Conservation (phyloP, 2,329 filamentous ascomycete species). For the Thielaviopsis punctulata region DNA sequence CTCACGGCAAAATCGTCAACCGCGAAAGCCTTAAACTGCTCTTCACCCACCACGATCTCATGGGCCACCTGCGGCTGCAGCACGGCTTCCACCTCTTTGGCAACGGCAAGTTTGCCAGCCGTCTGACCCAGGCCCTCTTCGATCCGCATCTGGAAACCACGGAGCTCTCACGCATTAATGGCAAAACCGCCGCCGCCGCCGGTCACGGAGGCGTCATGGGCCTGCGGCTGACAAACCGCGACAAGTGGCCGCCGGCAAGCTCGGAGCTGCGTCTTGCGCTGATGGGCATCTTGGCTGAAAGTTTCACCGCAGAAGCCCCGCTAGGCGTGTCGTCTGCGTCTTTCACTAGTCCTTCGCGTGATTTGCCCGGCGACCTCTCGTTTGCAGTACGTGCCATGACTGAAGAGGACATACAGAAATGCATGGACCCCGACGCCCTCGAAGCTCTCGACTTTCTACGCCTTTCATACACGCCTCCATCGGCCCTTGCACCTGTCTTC, state of each 20-base stretch:
- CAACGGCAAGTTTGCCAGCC: constrained; percentile 66
- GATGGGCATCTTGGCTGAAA: constrained; percentile 70
- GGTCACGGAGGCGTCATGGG: constrained; percentile 60
- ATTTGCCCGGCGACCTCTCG: constrained; percentile 52
- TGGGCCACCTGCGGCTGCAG: constrained; percentile 56
- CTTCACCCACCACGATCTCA: constrained; percentile 56
- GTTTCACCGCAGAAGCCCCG: constrained; percentile 29
- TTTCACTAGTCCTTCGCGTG: constrained; percentile 16
- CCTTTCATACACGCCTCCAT: constrained; percentile 64
- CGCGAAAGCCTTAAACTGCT: constrained; percentile 57
- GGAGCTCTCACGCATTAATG: constrained; percentile 33
- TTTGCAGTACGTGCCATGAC: constrained; percentile 75
- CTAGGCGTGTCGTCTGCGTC: background rate
- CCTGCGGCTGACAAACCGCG: constrained; percentile 60
- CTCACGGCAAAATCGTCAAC: constrained; percentile 63
- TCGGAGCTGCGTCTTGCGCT: constrained; percentile 82
- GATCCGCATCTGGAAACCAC: constrained; percentile 66
- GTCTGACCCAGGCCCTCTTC: constrained; percentile 69
- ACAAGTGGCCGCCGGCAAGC: constrained; percentile 83
- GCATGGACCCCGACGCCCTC: constrained; percentile 66
- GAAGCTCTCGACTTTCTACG: constrained; percentile 88
- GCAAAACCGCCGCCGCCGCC: constrained; percentile 34
- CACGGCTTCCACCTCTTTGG: constrained; percentile 69
- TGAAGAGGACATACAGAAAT: constrained; percentile 60
- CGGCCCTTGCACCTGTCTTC: constrained; percentile 55